Evolutionary conservation across 371 early-diverging fungal species (phyloP), one percentile per base, ranked within the genome.

Genomic region (Parasitella parasitica): DNA sequence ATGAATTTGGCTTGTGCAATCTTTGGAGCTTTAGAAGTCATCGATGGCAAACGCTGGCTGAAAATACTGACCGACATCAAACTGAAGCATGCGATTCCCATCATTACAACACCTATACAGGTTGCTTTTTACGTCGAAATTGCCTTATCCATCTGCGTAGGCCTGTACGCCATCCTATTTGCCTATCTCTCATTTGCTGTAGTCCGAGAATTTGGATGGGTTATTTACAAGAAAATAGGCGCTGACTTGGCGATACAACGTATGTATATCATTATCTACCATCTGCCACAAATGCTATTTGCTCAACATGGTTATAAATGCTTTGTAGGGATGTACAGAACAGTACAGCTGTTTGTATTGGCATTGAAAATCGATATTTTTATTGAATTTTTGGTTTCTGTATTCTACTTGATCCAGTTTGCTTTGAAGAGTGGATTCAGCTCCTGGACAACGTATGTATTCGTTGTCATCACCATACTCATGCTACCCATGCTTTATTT

Each of bases 141-240:
- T 30, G 74, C 57, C 2, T 41, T 78, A 13, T 67, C 79, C 5
- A 64, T 66, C 3, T 50, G 71, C 13, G 65, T 78, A 2, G 62
- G 63, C 15, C 2, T 74, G 2, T 77, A 66, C 56, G 78, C 77
- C 2, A 38, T 72, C 34, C 41, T 34, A 1, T 78, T 77, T 68
- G 72, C 69, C 4, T 75, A 71, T 28, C 54, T 77, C 2, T 78
- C 78, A 8, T 75, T 69, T 54, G 60, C 59, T 20, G 66, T 81
- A 3, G 71, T 70, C 2, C 56, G 58, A 27, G 75, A 78, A 46
- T 69, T 81, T 67, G 82, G 82, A 4, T 81, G 82, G 82, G 71
- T 67, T 0, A 78, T 75, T 30, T 81, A 81, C 51, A 81, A 78
- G 54, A 81, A 81, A 43, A 78, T 81, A 30, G 81, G 81, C 8